phyloP scores from a whole-genome alignment of 306 rosid genomes.

The Quercus wislizeni region DNA sequence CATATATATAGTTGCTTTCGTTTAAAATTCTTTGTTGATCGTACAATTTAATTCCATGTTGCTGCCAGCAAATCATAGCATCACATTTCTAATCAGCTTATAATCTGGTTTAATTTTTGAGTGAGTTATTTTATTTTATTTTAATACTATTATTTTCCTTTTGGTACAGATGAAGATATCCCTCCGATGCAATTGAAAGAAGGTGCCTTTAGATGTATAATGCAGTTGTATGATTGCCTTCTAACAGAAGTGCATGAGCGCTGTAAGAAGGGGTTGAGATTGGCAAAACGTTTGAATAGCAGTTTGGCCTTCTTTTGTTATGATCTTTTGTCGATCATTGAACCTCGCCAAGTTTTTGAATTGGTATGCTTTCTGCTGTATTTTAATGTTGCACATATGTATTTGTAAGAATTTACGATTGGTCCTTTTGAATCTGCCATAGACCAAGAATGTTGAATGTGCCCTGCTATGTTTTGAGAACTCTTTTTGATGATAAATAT shows the following conservation, averaged over 20 bases:
- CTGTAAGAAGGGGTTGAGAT: constrained; percentile 93
- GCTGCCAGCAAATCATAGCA: background rate
- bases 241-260: constrained; percentile 99
- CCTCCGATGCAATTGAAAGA: constrained; percentile 99
- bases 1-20: background rate
- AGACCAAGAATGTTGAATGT: background rate
- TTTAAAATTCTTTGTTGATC: background rate
- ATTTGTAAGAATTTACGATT: background rate
- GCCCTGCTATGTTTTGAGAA: background rate
- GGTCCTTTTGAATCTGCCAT: background rate
- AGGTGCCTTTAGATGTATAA: constrained; percentile 92
- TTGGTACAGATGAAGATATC: constrained; percentile 81
- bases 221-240: constrained; percentile 98
- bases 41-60: background rate
- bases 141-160: constrained; percentile 19
- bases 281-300: constrained; percentile 96
- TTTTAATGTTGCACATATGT: background rate
- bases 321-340: constrained; percentile 89
- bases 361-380: constrained; percentile 58
- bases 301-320: constrained; percentile 98
- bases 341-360: constrained; percentile 99
- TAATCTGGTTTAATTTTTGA: constrained; percentile 17
- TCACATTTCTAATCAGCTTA: constrained; percentile 3
- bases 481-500: background rate
- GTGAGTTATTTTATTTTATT: background rate